Base-by-base conservation (phyloP, 352 stramenopile species). In the Phytophthora pisi region DNA sequence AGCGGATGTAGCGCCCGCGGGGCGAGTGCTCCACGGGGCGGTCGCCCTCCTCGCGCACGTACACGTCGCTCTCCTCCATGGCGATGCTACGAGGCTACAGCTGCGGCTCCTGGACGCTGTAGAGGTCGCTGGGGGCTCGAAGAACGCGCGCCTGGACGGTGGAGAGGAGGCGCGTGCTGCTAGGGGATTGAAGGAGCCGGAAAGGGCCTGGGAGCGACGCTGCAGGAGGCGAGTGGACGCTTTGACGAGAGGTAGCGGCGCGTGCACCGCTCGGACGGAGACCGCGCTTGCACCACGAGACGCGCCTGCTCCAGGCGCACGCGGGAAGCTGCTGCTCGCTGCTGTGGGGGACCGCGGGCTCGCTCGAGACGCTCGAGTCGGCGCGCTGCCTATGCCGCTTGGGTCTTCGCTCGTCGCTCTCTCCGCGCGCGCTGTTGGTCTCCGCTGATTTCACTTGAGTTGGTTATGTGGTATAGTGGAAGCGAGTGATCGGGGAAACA, bases 1-100 rank as follows among this genome's bases (percentile, higher is more conserved):
- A 95, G 53, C 88, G 88, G 63, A 95, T 92, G 73, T 95, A 95
- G 26, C 86, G 83, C 1, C 84, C 88, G n/a, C 88, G 85, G 20
- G 88, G 88, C 40, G 88, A 95, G 49, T 84, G 78, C 70, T 95
- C 88, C 57, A 93, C 68, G 5, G 85, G 84, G 3, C 86, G 86
- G 42, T 94, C 86, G 23, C 83, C 81, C 54, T 91, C 88, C 38
- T 92, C 84, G 9, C 80, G 68, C 70, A 85, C 84, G 76, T 91
- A 92, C 63, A 89, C 71, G 64, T 90, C 84, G 56, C 61, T 75
- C 34, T 92, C 82, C 52, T 88, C 77, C 84, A 92, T 91, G 11
- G 43, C 43, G 28, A 50, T 50, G n/a, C 16, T 50, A 26, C 43
- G 6, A 50, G 43, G n/a, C 42, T 52, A 36, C 13, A 45, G 11